Evolutionary conservation across 345 rosid species (phyloP), one percentile per base, ranked within the genome.

Genomic region (Hibiscus mutabilis): DNA sequence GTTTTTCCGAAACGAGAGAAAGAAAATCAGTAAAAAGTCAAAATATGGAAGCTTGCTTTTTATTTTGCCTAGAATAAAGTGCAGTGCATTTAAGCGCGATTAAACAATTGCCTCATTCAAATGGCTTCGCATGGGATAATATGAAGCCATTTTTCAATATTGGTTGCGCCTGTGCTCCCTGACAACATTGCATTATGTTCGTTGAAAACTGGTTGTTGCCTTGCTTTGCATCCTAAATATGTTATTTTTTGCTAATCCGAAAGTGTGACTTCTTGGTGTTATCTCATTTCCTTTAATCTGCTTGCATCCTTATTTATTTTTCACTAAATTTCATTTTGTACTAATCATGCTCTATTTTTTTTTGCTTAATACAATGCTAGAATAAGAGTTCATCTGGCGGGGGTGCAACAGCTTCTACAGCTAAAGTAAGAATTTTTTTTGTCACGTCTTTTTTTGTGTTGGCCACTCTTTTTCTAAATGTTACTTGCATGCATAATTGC

Each of bases 341-440:
- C 16, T 67, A 49, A 67, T 49, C 7, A 0, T 51, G 24, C 33
- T 42, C 46, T 10, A 2, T 42, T 21, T 61, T 40, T n/a, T 47
- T 59, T 21, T 75, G 66, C 40, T 67, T 67, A 37, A 56, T 40
- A 59, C 52, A 74, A 14, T 42, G 46, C 49, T 75, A 89, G 91
- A 82, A 18, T 61, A 89, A 89, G 81, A 81, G 75, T 76, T 40
- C 88, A 8, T 31, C 89, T 35, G 86, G 86, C 2, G 88, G 82
- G 68, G 86, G 83, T 63, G 82, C 91, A 66, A 52, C 79, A 67
- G 86, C 86, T 29, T 73, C 85, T 49, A 56, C 82, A 76, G 56
- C 80, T 31, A 85, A 82, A 85, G 92, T 80, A 72, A 74, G 58
- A 75, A 29, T 13, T n/a, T 22, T 6, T 21, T 0, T 71, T 60